phyloP scores from a whole-genome alignment of 495 filamentous ascomycete species.

The Stereocaulon alpinum region DNA sequence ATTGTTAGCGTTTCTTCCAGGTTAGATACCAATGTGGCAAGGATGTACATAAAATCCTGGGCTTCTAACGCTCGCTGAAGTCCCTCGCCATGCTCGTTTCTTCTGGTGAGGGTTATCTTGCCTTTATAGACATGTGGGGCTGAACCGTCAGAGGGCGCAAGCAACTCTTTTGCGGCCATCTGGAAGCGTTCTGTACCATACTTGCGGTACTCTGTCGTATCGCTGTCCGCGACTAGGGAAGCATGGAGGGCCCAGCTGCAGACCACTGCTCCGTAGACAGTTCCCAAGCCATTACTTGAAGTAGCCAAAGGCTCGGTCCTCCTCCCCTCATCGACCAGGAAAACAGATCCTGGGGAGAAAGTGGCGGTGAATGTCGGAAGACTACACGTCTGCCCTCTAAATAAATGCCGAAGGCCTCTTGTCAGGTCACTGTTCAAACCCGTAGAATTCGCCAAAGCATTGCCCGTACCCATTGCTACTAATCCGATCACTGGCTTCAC shows the following conservation, averaged over 20 bases:
- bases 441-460: conserved; percentile 70
- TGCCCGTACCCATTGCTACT: conserved; percentile 76
- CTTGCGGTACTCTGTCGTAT: conserved; percentile 64
- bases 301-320: conserved; percentile 22
- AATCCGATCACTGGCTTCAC: conserved; percentile 48
- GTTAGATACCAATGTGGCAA: conserved; percentile 64
- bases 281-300: conserved; percentile 20
- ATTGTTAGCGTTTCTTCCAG: conserved; percentile 74
- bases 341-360: conserved; percentile 55
- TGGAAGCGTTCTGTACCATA: conserved; percentile 68
- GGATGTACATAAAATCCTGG: conserved; percentile 57
- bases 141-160: conserved; percentile 48
- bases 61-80: conserved; percentile 25
- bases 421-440: conserved; percentile 29
- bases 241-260: conserved; percentile 84
- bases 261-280: conserved; percentile 68
- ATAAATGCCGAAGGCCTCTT: conserved; percentile 32
- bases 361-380: conserved; percentile 43
- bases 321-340: conserved; percentile 33
- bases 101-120: conserved; percentile 35
- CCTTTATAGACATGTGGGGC: conserved; percentile 60
- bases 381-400: conserved; percentile 39
- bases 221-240: conserved; percentile 75
- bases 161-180: conserved; percentile 66
- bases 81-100: conserved; percentile 23